Evolutionary conservation across 305 asterid genomes (phyloP).

Genomic region (Ruellia speciosa): DNA sequence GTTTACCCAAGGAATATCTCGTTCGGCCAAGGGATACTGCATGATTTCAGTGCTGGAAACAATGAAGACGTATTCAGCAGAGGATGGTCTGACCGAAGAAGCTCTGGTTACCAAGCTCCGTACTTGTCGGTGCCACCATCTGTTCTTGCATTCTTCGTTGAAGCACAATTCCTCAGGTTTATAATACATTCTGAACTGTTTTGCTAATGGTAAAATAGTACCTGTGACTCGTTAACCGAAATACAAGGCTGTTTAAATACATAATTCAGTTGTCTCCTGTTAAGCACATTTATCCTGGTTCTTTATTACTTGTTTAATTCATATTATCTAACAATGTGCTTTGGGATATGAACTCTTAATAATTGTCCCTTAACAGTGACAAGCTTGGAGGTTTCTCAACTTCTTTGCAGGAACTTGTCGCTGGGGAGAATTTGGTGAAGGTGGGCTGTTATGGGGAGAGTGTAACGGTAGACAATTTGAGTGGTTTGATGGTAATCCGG

Average conservation of each 20-base stretch:
- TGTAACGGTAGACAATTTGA: conserved; percentile 70
- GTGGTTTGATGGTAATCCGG: conserved; percentile 77
- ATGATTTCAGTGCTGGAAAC: conserved; percentile 75
- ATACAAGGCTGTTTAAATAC: neutral
- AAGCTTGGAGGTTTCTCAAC: neutral
- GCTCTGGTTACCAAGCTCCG: conserved; percentile 90
- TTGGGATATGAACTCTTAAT: too few relatives aligned
- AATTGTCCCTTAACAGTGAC: too few relatives aligned
- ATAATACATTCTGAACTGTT: conserved; percentile 16
- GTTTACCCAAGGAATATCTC: conserved; percentile 66
- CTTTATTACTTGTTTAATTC: conserved; percentile 9
- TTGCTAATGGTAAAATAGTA: conserved; percentile 5
- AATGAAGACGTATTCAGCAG: conserved; percentile 82
- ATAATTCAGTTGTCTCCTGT: too few relatives aligned
- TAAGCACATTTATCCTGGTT: neutral
- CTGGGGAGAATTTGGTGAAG: conserved; percentile 99
- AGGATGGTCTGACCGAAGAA: conserved; percentile 96
- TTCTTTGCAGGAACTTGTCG: conserved; percentile 71
- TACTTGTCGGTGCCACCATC: conserved; percentile 77
- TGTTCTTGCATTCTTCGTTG: conserved; percentile 76
- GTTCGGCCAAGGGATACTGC: conserved; percentile 91
- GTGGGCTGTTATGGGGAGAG: conserved; percentile 97
- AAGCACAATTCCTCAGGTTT: conserved; percentile 79
- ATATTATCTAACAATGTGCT: neutral
- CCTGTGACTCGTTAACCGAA: conserved; percentile 15